These are phyloP conservation scores for Nannochloropsis granulata DNA, from an alignment of 108 stramenopile genomes.

Conservation along the genomic window DNA sequence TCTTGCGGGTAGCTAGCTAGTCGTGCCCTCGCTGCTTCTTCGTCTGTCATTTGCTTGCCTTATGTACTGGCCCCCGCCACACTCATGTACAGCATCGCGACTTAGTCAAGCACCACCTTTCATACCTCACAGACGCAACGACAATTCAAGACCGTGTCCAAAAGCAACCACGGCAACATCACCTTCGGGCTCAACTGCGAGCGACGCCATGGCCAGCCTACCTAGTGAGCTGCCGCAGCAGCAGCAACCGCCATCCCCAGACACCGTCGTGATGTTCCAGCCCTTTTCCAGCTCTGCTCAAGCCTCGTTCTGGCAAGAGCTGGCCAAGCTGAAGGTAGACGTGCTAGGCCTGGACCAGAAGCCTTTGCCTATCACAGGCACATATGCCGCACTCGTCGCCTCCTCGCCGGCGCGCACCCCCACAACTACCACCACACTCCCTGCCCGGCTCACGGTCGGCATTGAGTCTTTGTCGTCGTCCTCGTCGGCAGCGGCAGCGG, in stretches of 20 bases:
- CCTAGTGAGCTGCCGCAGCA: too few relatives aligned
- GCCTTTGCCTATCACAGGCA: background rate
- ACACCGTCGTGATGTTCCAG: background rate
- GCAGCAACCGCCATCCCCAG: background rate
- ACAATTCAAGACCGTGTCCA: too few relatives aligned
- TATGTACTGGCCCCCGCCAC: too few relatives aligned
- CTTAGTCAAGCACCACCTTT: too few relatives aligned
- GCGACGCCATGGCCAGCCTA: too few relatives aligned
- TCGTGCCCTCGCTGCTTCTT: too few relatives aligned
- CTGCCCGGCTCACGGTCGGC: background rate
- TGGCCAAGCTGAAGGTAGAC: constrained; percentile 20
- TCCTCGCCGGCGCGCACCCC: background rate
- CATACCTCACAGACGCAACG: too few relatives aligned
- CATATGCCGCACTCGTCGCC: background rate
- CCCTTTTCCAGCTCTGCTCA: constrained; percentile 19
- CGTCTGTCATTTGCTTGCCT: too few relatives aligned
- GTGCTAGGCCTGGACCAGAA: constrained; percentile 14
- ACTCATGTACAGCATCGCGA: too few relatives aligned
- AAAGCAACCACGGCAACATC: too few relatives aligned
- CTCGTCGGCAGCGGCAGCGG: constrained; percentile 3
- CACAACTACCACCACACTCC: background rate
- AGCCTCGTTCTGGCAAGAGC: constrained; percentile 22
- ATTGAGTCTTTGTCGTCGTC: background rate
- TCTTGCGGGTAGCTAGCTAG: too few relatives aligned
- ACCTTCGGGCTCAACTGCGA: too few relatives aligned